Conservation (phyloP, 305 asterid species). For the Caryopteris hybrid region DNA sequence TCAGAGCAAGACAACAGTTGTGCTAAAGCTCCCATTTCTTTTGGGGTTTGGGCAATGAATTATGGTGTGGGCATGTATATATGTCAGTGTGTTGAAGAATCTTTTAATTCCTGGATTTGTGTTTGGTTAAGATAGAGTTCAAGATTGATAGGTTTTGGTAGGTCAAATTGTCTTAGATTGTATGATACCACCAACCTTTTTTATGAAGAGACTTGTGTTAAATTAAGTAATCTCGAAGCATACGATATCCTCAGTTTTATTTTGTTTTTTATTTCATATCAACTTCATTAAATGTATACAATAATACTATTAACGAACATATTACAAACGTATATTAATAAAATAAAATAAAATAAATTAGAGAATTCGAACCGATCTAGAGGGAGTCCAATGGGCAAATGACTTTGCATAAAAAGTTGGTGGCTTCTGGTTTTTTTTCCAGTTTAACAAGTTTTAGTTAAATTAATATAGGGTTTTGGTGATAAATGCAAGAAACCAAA, state of each 20-base stretch:
- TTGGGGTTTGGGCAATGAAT: neutral
- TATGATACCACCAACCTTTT: slow-evolving; percentile 20
- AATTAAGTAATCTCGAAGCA: neutral
- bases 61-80: neutral
- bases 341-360: too few relatives aligned
- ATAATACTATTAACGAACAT: too few relatives aligned
- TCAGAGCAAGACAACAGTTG: slow-evolving; percentile 23
- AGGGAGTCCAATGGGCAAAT: neutral
- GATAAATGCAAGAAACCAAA: neutral
- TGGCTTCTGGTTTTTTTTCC: slow-evolving; percentile 7
- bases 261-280: neutral
- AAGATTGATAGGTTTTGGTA: neutral
- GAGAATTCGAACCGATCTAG: too few relatives aligned
- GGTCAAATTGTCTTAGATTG: neutral
- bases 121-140: neutral
- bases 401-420: slow-evolving; percentile 9
- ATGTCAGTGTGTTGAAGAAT: neutral
- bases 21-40: slow-evolving; percentile 20
- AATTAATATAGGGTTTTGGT: neutral
- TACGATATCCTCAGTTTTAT: neutral
- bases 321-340: too few relatives aligned
- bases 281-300: too few relatives aligned
- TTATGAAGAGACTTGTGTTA: neutral
- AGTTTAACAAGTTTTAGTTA: slow-evolving; percentile 15
- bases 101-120: neutral